A percentile compares a stretch with the other conserved stretches of the same genome.
These are phyloP conservation scores for Lodderomyces elongisporus DNA, from an alignment of 1,139 yeast species.

Conservation along the genomic window DNA sequence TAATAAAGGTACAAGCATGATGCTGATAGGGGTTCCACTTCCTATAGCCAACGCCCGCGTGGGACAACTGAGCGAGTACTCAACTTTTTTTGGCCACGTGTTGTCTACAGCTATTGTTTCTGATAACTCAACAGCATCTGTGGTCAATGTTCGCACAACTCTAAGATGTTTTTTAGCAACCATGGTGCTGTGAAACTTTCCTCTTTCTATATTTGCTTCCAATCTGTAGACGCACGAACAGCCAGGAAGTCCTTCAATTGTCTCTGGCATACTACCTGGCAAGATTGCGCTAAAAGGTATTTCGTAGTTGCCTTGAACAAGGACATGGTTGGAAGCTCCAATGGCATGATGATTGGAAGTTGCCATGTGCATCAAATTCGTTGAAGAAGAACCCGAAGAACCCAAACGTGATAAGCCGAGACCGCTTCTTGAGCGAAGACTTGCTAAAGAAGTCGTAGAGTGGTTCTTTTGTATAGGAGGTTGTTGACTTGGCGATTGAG, in stretches of 20 bases:
- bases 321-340: constrained; percentile 20
- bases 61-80: constrained; percentile 82
- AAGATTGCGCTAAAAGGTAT: constrained; percentile 82
- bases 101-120: constrained; percentile 94
- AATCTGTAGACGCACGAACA: constrained; percentile 74
- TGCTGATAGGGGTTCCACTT: constrained; percentile 62
- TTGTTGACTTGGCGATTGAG: constrained; percentile 16
- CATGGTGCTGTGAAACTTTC: constrained; percentile 65
- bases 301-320: constrained; percentile 79
- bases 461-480: constrained; percentile 19
- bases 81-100: constrained; percentile 94
- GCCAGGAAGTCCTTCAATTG: constrained; percentile 86
- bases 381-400: constrained; percentile 14
- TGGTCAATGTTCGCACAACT: constrained; percentile 81
- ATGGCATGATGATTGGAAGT: background rate
- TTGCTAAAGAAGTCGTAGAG: constrained; percentile 33
- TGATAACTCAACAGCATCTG: constrained; percentile 82
- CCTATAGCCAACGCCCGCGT: constrained; percentile 90
- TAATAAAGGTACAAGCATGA: constrained; percentile 70
- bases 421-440: constrained; percentile 28
- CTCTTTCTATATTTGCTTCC: constrained; percentile 79
- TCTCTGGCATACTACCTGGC: constrained; percentile 83
- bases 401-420: constrained; percentile 18
- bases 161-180: constrained; percentile 70
- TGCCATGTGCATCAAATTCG: constrained; percentile 13